Conservation (phyloP, 2,329 filamentous ascomycete species). For the Pseudogymnoascus sp. region DNA sequence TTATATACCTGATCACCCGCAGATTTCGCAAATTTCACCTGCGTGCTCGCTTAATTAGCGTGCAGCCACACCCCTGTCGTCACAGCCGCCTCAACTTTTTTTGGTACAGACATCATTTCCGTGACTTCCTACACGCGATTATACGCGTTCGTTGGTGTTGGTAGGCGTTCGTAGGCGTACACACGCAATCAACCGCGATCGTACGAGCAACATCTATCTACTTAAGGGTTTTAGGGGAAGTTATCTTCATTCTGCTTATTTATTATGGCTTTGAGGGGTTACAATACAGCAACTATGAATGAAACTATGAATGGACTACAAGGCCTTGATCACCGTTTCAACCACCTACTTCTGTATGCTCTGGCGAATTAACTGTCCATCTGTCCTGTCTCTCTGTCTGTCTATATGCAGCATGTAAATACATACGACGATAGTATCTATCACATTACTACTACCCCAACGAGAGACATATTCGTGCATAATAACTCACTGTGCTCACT, state of each 20-base stretch:
- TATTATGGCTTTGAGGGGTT: neutral
- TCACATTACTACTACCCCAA: neutral
- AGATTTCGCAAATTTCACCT: conserved; percentile 10
- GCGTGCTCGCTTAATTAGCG: conserved; percentile 8
- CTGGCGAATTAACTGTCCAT: neutral
- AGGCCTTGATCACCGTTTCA: neutral
- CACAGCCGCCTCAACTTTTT: conserved; percentile 10
- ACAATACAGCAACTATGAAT: neutral
- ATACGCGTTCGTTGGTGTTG: neutral
- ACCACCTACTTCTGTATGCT: neutral
- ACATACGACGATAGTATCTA: neutral
- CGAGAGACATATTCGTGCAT: neutral
- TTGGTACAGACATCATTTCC: neutral
- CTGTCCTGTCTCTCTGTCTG: neutral
- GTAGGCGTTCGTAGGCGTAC: neutral
- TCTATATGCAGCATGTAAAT: neutral
- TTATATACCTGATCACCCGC: conserved; percentile 10
- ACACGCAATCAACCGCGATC: neutral
- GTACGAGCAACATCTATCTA: neutral
- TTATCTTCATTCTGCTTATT: too few species aligned
- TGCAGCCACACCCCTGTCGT: conserved; percentile 9
- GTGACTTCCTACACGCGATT: neutral
- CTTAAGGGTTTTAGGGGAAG: neutral
- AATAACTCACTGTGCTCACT: neutral
- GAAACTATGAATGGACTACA: neutral